Conservation (phyloP, 2,329 filamentous ascomycete species). For the Clarireedia paspali region DNA sequence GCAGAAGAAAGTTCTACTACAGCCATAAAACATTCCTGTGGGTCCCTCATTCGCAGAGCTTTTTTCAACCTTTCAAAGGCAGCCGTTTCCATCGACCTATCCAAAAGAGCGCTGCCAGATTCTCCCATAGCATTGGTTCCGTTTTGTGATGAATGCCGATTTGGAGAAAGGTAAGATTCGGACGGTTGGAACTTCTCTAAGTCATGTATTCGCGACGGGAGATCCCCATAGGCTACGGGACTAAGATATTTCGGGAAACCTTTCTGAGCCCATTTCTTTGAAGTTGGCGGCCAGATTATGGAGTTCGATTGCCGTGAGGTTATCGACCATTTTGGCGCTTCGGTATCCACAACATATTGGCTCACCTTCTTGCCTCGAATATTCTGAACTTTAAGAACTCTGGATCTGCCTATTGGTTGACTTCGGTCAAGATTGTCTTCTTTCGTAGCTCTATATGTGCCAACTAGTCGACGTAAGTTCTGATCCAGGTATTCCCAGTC, state of each 20-base stretch:
- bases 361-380: too few species aligned
- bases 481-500: too few species aligned
- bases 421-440: too few species aligned
- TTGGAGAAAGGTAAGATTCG: too few species aligned
- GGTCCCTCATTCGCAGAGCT: slow-evolving; percentile 2
- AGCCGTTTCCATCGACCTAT: background rate
- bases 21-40: background rate
- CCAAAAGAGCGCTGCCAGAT: too few species aligned
- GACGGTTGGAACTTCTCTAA: too few species aligned
- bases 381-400: too few species aligned
- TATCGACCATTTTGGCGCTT: background rate
- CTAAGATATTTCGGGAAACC: slow-evolving; percentile 24
- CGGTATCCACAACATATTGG: background rate
- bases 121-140: too few species aligned
- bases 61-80: background rate
- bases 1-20: slow-evolving; percentile 13
- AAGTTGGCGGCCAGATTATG: background rate
- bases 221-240: background rate
- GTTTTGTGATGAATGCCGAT: too few species aligned
- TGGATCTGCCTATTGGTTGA: too few species aligned
- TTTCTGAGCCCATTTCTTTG: background rate
- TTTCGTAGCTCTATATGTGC: too few species aligned
- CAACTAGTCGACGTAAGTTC: too few species aligned
- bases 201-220: background rate
- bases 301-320: background rate